These are phyloP conservation scores for Ophiostoma angusticollis DNA, from an alignment of 2,329 filamentous ascomycete species.

Conservation along the genomic window DNA sequence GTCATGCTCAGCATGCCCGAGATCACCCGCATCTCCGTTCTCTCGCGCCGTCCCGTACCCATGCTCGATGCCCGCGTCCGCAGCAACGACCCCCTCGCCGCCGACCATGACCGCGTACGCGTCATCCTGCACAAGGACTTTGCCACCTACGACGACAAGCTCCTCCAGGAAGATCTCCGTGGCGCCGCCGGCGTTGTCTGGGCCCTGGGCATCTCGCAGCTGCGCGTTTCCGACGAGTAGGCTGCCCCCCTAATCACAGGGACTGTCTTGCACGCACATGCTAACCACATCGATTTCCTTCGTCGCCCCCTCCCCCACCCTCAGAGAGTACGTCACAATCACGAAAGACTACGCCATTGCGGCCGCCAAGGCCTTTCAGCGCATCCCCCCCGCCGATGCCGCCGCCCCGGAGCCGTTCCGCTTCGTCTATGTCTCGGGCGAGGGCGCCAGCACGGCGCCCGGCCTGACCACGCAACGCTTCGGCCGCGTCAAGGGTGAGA, in stretches of 20 bases:
- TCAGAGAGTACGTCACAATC: conserved; percentile 52
- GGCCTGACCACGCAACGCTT: conserved; percentile 44
- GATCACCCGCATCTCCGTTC: conserved; percentile 54
- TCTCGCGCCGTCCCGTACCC: conserved; percentile 50
- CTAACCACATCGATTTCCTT: too few species aligned
- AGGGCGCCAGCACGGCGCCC: conserved; percentile 45
- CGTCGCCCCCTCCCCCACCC: too few species aligned
- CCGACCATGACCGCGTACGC: conserved; percentile 32
- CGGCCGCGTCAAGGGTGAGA: conserved; percentile 53
- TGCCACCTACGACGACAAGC: conserved; percentile 38
- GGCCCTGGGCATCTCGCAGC: conserved; percentile 56
- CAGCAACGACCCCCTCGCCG: conserved; percentile 30
- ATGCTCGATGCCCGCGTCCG: conserved; percentile 39
- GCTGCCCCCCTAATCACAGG: too few species aligned
- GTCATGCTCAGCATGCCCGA: conserved; percentile 44
- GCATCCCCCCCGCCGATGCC: conserved; percentile 1
- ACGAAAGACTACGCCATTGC: conserved; percentile 53
- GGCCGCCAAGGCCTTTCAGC: conserved; percentile 7
- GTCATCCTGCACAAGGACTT: conserved; percentile 61
- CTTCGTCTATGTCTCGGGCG: conserved; percentile 59
- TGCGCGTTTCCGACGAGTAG: conserved; percentile 44
- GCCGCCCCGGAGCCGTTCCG: conserved; percentile 33
- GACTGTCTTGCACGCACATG: too few species aligned
- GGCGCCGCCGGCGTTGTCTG: conserved; percentile 59
- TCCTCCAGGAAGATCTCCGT: conserved; percentile 42